Conservation (phyloP, 306 rosid species). For the Malus orientalis region DNA sequence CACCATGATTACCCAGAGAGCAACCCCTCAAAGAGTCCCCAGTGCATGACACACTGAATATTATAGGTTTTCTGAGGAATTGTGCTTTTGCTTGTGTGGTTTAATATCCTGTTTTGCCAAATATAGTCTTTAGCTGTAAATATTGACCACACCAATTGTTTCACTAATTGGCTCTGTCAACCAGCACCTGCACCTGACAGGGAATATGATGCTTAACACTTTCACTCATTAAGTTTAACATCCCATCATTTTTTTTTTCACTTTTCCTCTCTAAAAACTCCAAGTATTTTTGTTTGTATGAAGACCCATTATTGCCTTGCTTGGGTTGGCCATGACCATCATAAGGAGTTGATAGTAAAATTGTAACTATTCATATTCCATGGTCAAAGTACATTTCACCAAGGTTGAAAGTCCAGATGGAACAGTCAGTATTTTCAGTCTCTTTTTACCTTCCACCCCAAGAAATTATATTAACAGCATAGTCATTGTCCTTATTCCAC, state of each 20-base stretch:
- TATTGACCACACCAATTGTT: constrained; percentile 22
- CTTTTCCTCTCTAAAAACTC: no score
- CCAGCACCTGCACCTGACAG: constrained; percentile 41
- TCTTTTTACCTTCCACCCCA: constrained; percentile 1
- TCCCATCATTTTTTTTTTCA: no score
- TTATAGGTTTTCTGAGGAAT: constrained; percentile 33
- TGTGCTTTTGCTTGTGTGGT: constrained; percentile 20
- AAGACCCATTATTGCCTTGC: no score
- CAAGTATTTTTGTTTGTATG: no score
- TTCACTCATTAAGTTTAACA: neutral
- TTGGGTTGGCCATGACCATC: neutral
- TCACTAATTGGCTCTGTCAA: constrained; percentile 29
- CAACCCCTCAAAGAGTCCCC: constrained; percentile 29
- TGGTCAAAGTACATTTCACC: neutral
- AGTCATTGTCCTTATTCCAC: neutral
- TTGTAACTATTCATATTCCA: neutral
- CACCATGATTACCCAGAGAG: constrained; percentile 26
- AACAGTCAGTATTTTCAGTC: neutral
- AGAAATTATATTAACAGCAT: neutral
- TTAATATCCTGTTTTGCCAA: constrained; percentile 25
- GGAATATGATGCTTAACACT: constrained; percentile 34
- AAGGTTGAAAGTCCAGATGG: neutral
- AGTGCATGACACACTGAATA: constrained; percentile 46
- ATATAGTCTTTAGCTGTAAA: constrained; percentile 8
- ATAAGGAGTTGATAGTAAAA: neutral